Conservation (phyloP, 768 basidiomycete genomes). For the Collybia mongolica region DNA sequence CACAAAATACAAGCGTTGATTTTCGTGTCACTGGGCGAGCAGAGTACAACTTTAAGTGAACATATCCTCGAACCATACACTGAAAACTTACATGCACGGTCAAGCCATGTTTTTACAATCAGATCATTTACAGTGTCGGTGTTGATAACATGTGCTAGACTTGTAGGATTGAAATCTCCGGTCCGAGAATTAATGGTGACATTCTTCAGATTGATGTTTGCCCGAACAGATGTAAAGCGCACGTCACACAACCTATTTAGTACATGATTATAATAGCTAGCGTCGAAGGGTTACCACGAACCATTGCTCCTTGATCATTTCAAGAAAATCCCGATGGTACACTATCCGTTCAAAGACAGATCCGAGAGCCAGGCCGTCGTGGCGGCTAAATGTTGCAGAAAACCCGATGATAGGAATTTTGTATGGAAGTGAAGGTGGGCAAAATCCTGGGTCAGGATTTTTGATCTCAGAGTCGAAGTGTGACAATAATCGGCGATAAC, state of each 20-base stretch:
- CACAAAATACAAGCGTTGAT: slow-evolving; percentile 92
- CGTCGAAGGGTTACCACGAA: slow-evolving; percentile 20
- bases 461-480: slow-evolving; percentile 72
- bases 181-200: slow-evolving; percentile 66
- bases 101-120: slow-evolving; percentile 82
- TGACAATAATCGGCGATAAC: slow-evolving; percentile 83
- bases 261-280: slow-evolving; percentile 15
- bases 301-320: slow-evolving; percentile 95
- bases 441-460: slow-evolving; percentile 44
- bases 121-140: slow-evolving; percentile 74
- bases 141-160: slow-evolving; percentile 82
- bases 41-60: slow-evolving; percentile 1
- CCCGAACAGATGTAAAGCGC: slow-evolving; percentile 80
- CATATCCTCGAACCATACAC: not conserved
- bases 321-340: slow-evolving; percentile 86
- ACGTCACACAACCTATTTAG: slow-evolving; percentile 75
- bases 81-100: slow-evolving; percentile 65
- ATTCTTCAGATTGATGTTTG: slow-evolving; percentile 63
- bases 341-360: slow-evolving; percentile 90
- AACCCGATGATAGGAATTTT: slow-evolving; percentile 88
- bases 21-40: slow-evolving; percentile 51
- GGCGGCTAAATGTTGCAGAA: slow-evolving; percentile 91
- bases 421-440: slow-evolving; percentile 36
- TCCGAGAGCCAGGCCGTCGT: slow-evolving; percentile 87
- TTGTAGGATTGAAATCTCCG: slow-evolving; percentile 81